Percentiles rank a stretch among this genome's conserved stretches.
These are phyloP conservation scores for Huntiella bhutanensis DNA, from an alignment of 2,329 filamentous ascomycete species.

Conservation along the genomic window DNA sequence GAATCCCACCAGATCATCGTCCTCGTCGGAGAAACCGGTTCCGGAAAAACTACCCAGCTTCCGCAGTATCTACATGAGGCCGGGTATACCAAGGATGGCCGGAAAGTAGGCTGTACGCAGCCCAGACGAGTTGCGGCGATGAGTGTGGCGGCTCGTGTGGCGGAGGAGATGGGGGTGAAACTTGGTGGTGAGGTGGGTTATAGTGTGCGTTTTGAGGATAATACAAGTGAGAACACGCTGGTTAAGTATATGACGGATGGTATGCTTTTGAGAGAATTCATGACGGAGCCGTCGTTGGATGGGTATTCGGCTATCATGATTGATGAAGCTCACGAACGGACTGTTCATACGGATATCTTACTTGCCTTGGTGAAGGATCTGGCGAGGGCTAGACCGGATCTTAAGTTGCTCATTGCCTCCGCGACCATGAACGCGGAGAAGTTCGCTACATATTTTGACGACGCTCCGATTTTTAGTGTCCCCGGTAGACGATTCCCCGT, in stretches of 20 bases:
- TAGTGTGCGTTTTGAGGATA: conserved; percentile 84
- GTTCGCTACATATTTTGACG: conserved; percentile 80
- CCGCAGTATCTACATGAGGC: conserved; percentile 88
- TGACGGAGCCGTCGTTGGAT: conserved; percentile 69
- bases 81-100: conserved; percentile 64
- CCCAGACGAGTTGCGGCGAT: conserved; percentile 90
- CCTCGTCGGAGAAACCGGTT: conserved; percentile 85
- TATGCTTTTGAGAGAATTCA: conserved; percentile 76
- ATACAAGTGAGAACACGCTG: conserved; percentile 75
- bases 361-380: conserved; percentile 80
- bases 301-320: conserved; percentile 85
- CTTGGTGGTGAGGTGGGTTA: conserved; percentile 88
- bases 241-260: conserved; percentile 97
- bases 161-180: conserved; percentile 81
- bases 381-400: conserved; percentile 58
- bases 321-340: conserved; percentile 92
- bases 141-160: conserved; percentile 90
- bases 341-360: conserved; percentile 76
- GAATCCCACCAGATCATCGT: conserved; percentile 72
- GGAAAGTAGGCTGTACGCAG: conserved; percentile 85
- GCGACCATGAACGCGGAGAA: conserved; percentile 90
- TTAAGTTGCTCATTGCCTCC: conserved; percentile 82
- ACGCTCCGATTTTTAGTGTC: conserved; percentile 86
- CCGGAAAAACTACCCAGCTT: conserved; percentile 87
- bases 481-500: conserved; percentile 79